These are phyloP conservation scores for Closterium sp. DNA, from an alignment of 139 green algal genomes.

Conservation along the genomic window DNA sequence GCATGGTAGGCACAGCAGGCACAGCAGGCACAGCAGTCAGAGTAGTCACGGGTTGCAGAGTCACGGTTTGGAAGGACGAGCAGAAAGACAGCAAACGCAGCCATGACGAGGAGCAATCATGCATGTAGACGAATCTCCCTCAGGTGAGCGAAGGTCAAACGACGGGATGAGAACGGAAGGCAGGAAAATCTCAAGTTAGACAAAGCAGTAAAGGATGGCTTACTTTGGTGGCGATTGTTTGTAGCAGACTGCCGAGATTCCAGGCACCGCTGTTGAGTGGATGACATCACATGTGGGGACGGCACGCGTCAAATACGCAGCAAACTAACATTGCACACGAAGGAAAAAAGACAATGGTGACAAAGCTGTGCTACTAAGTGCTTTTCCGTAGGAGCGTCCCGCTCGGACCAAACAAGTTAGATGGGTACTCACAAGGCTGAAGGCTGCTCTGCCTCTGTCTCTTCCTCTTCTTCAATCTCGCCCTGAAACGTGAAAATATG, in stretches of 20 bases:
- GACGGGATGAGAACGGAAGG: no score
- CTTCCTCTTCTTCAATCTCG: neutral
- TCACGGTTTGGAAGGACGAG: neutral
- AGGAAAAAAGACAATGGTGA: neutral
- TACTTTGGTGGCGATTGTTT: neutral
- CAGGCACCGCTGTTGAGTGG: neutral
- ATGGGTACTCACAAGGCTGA: neutral
- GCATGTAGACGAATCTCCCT: no score
- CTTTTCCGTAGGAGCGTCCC: no score
- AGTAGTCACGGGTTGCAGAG: neutral
- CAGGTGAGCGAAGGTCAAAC: no score
- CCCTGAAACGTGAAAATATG: neutral
- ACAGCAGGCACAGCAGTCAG: neutral
- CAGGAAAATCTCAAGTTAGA: no score
- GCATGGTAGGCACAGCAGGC: no score
- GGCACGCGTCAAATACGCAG: neutral
- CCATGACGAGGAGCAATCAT: neutral
- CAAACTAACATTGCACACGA: neutral
- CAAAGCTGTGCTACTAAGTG: neutral
- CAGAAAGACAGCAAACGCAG: neutral
- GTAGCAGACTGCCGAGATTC: neutral
- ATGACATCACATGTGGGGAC: neutral
- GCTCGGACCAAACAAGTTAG: neutral
- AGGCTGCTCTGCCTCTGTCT: neutral
- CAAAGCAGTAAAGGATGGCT: neutral